Evolutionary conservation across 2,329 filamentous ascomycete genomes (phyloP), one percentile per base, ranked within the genome.

Genomic region (Amphichorda felina): DNA sequence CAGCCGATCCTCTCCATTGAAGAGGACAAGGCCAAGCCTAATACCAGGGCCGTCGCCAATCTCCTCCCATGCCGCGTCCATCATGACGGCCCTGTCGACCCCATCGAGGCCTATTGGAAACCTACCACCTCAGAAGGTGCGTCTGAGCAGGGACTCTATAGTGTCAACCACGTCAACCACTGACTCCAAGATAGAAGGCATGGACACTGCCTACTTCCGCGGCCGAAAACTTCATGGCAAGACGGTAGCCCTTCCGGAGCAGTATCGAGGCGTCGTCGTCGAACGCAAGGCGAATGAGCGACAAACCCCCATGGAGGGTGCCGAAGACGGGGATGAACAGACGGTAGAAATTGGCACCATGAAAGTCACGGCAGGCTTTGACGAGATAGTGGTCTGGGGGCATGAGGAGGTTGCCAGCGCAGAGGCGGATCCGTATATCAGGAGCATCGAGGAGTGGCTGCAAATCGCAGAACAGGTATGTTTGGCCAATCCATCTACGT

Each of bases 391-490:
- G 3, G 68, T 94, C n/a, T 96, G 88, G 88, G 79, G 73, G 0
- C 87, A 94, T 54, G 87, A 91, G 45, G 56, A 61, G 1, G 47
- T 73, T 34, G 76, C 76, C 5, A 75, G 80, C 40, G 65, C 66
- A 1, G 64, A 65, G 19, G 60, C 60, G 5, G 85, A 94, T 56
- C 64, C 71, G 2, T 91, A 86, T 52, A 64, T 84, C 4, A 79
- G 81, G 51, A 76, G 80, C 0, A 61, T 94, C 30, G 71, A 79
- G 44, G 87, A 94, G 56, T 94, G 87, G 86, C 64, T 93, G 38
- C 64, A 66, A 9, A 74, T 88, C 53, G 74, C 86, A 9, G 73
- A 79, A 43, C 68, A 71, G 53, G 80, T 86, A 56, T 47, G 69
- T 5, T 24, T 18, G 10, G 19, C 5, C 17, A 24, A 7, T 8